phyloP scores from a whole-genome alignment of 148 eudicot genomes.

The Vaccinium vitisidaea region DNA sequence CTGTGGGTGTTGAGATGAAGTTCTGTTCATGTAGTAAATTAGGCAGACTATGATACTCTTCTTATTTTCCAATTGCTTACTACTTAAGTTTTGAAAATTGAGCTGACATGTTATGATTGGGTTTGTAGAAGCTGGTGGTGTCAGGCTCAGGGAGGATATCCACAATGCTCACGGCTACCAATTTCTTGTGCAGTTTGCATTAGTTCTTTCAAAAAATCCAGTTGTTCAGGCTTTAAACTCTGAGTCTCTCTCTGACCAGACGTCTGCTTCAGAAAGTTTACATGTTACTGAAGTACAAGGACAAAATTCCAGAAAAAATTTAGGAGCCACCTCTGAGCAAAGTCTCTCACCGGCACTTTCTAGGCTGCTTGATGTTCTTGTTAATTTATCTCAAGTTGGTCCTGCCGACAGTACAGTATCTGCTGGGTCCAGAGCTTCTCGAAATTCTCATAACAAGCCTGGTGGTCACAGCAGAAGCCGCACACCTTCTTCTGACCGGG shows the following conservation, averaged over 20 bases:
- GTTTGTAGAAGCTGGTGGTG: conserved; percentile 82
- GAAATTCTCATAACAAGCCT: conserved; percentile 41
- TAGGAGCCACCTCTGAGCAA: conserved; percentile 39
- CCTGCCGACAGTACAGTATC: conserved; percentile 46
- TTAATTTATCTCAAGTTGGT: conserved; percentile 80
- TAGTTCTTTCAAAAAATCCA: conserved; percentile 60
- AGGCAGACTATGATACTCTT: background rate
- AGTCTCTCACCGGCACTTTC: conserved; percentile 79
- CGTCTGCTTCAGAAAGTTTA: conserved; percentile 32
- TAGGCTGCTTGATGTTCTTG: conserved; percentile 93
- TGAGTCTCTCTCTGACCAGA: conserved; percentile 40
- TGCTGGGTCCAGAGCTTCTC: conserved; percentile 42
- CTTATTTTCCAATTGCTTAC: background rate
- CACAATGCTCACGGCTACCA: conserved; percentile 99
- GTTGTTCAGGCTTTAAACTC: conserved; percentile 30
- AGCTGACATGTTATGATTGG: conserved; percentile 30
- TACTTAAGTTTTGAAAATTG: background rate
- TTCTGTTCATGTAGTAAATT: background rate
- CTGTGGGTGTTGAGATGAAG: conserved; percentile 6
- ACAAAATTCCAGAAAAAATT: conserved; percentile 36
- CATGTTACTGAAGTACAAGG: conserved; percentile 23
- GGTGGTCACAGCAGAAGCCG: conserved; percentile 72
- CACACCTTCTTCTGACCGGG: conserved; percentile 51
- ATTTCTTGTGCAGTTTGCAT: conserved; percentile 92
- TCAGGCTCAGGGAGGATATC: conserved; percentile 92